Percentiles rank a stretch among this genome's conserved stretches.
Conservation (phyloP, 805 yeast genomes). For the Nakazawaea ernobii region DNA sequence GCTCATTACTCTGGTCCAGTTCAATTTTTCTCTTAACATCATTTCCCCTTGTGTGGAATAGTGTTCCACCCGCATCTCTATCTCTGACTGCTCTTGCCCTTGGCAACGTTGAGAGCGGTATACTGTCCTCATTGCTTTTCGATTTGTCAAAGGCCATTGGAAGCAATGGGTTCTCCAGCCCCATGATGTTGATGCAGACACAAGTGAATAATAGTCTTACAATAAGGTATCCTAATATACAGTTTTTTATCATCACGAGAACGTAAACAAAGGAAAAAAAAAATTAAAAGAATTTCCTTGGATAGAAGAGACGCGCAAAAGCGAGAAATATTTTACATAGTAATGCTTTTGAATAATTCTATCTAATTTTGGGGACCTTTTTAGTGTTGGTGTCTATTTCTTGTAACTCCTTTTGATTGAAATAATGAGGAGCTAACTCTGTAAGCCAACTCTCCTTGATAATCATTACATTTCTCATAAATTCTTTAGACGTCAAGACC, state of each 20-base stretch:
- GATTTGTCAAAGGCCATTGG: conserved; percentile 45
- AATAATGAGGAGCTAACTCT: conserved; percentile 68
- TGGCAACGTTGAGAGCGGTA: conserved; percentile 34
- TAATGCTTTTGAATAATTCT: too few relatives aligned
- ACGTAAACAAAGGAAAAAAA: too few relatives aligned
- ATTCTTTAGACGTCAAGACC: conserved; percentile 81
- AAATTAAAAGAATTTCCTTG: too few relatives aligned
- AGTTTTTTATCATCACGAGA: too few relatives aligned
- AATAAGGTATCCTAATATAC: neutral
- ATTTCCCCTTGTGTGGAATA: conserved; percentile 36
- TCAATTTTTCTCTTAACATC: conserved; percentile 29
- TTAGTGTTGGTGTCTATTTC: conserved; percentile 9
- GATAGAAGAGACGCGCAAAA: too few relatives aligned
- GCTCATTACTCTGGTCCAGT: too few relatives aligned
- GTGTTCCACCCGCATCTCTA: conserved; percentile 36
- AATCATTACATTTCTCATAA: conserved; percentile 76
- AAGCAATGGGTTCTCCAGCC: conserved; percentile 22
- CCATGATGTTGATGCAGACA: neutral
- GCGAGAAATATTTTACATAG: too few relatives aligned
- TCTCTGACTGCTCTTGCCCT: conserved; percentile 33
- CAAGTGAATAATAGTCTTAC: neutral
- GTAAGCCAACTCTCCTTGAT: conserved; percentile 66
- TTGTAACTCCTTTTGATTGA: conserved; percentile 15
- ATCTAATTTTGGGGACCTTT: conserved; percentile 10
- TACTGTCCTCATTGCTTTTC: conserved; percentile 21